Conservation (phyloP, 2,329 filamentous ascomycete genomes). For the Penicillium sp. region DNA sequence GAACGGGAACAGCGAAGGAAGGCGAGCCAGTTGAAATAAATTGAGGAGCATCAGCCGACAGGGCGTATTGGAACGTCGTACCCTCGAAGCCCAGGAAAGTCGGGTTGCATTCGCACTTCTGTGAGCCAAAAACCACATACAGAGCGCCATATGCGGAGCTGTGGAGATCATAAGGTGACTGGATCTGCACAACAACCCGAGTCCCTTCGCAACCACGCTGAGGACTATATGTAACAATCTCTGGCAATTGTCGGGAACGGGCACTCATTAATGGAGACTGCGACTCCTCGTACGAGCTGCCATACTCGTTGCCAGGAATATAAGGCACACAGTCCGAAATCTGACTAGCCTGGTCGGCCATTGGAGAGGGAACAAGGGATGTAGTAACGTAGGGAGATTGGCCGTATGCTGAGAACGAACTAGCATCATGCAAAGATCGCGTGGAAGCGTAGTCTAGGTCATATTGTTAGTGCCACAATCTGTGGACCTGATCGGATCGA, state of each 20-base stretch:
- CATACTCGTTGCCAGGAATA: constrained; percentile 38
- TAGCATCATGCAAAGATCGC: constrained; percentile 40
- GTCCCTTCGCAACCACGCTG: constrained; percentile 67
- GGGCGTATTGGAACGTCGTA: constrained; percentile 66
- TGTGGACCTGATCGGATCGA: background rate
- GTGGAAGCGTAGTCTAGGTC: constrained; percentile 38
- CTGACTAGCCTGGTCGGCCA: constrained; percentile 43
- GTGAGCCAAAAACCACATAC: constrained; percentile 74
- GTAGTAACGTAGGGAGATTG: constrained; percentile 41
- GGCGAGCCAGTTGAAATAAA: constrained; percentile 58
- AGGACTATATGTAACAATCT: constrained; percentile 71
- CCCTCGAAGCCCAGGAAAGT: constrained; percentile 60
- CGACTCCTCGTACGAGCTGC: constrained; percentile 59
- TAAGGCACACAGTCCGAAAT: constrained; percentile 44
- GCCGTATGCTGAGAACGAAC: constrained; percentile 42
- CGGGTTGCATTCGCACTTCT: constrained; percentile 68
- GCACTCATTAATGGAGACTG: constrained; percentile 67
- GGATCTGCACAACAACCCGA: constrained; percentile 71
- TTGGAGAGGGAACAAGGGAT: constrained; percentile 41
- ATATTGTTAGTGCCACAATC: constrained; percentile 11
- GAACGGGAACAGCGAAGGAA: constrained; percentile 58
- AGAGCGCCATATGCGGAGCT: constrained; percentile 56
- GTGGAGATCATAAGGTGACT: constrained; percentile 72
- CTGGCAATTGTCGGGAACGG: constrained; percentile 59
- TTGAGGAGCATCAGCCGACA: constrained; percentile 71